Conservation (phyloP, 768 basidiomycete species). For the Scleroderma citrinum region DNA sequence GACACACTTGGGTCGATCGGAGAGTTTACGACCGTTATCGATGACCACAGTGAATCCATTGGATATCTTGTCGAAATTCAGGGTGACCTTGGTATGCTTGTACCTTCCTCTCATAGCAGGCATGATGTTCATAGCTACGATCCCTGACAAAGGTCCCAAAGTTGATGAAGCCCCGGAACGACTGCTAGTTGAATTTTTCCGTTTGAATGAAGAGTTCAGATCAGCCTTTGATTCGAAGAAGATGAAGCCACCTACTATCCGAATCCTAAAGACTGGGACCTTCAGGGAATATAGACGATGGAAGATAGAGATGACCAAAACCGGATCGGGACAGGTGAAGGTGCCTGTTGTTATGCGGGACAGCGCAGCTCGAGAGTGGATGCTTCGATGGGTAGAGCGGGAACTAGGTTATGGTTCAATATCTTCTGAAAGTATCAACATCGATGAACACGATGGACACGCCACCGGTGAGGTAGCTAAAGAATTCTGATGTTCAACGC, state of each 20-base stretch:
- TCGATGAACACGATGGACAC: no score
- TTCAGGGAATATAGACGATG: background rate
- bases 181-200: background rate
- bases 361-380: slow-evolving; percentile 1
- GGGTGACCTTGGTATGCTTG: background rate
- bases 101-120: background rate
- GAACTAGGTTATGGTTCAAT: background rate
- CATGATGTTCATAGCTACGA: background rate
- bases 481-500: no score
- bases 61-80: slow-evolving; percentile 1
- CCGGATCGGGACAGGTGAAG: slow-evolving; percentile 3
- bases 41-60: background rate
- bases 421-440: no score
- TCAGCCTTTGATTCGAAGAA: background rate
- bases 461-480: no score
- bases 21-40: background rate
- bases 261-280: background rate
- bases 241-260: slow-evolving; percentile 1
- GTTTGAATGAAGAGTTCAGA: background rate
- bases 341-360: slow-evolving; percentile 5
- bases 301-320: background rate
- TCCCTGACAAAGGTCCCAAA: background rate
- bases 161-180: background rate
- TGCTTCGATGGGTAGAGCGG: background rate
- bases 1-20: background rate